These are phyloP conservation scores for Pestalotiopsis sp. DNA, from an alignment of 2,329 filamentous ascomycete genomes.

Conservation along the genomic window DNA sequence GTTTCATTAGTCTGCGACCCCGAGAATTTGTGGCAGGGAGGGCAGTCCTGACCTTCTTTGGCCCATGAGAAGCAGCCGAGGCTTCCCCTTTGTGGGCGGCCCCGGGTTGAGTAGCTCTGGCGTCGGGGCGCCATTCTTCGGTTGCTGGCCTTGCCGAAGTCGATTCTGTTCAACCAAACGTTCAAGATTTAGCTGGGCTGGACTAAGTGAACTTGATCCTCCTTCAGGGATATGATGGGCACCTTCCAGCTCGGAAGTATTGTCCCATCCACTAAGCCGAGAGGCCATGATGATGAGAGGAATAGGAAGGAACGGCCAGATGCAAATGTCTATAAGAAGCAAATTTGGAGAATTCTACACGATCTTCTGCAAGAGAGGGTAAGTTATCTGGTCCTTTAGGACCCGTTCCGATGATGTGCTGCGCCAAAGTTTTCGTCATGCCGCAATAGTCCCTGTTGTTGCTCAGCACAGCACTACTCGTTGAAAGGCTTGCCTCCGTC, in stretches of 20 bases:
- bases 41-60: conserved; percentile 75
- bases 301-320: background rate
- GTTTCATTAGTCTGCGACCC: background rate
- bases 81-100: conserved; percentile 66
- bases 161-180: conserved; percentile 64
- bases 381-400: too few species aligned
- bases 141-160: conserved; percentile 49
- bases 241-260: conserved; percentile 18
- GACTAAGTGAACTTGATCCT: conserved; percentile 44
- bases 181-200: conserved; percentile 64
- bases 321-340: background rate
- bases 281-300: conserved; percentile 27
- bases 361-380: background rate
- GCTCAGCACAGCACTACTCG: background rate
- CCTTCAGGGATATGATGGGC: conserved; percentile 15
- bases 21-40: conserved; percentile 7
- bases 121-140: conserved; percentile 44
- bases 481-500: background rate
- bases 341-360: background rate
- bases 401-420: too few species aligned
- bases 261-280: conserved; percentile 27
- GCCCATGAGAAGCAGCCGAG: conserved; percentile 89
- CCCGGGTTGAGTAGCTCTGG: conserved; percentile 43
- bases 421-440: too few species aligned
- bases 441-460: too few species aligned